These are phyloP conservation scores for Pseudomicrostroma phylloplanum DNA, from an alignment of 1,284 basidiomycete genomes.

Conservation along the genomic window DNA sequence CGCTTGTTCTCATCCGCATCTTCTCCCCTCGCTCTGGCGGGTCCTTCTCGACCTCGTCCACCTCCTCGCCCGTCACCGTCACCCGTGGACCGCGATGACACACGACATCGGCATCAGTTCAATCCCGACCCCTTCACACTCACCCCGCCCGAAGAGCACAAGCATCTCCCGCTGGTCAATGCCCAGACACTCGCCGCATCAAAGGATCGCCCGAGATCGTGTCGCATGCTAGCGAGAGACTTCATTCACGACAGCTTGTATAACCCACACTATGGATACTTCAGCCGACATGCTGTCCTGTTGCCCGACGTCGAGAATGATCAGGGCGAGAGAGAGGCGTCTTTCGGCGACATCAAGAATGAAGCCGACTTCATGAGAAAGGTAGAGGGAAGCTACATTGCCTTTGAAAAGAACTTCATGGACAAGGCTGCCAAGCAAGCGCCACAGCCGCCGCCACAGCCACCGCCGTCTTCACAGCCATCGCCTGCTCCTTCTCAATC, in stretches of 20 bases:
- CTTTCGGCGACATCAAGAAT: constrained; percentile 67
- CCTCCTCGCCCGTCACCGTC: constrained; percentile 8
- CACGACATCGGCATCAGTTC: constrained; percentile 42
- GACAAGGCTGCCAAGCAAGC: constrained; percentile 7
- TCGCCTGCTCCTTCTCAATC: neutral
- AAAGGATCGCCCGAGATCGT: constrained; percentile 59
- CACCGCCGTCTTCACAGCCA: neutral
- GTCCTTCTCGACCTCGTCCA: constrained; percentile 10
- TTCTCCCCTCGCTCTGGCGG: constrained; percentile 12
- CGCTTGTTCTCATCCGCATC: constrained; percentile 1
- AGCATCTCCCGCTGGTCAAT: constrained; percentile 34
- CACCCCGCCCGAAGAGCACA: constrained; percentile 34
- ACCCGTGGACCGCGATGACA: constrained; percentile 9
- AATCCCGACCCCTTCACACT: constrained; percentile 46
- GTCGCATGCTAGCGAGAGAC: constrained; percentile 91
- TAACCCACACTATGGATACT: constrained; percentile 96
- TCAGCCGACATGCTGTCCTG: constrained; percentile 54
- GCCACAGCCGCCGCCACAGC: constrained; percentile 9
- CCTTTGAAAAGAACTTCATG: constrained; percentile 35
- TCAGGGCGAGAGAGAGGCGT: constrained; percentile 54
- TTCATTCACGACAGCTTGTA: constrained; percentile 96
- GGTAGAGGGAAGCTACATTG: constrained; percentile 61
- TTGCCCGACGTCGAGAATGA: constrained; percentile 22
- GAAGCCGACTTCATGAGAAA: constrained; percentile 72
- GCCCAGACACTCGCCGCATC: constrained; percentile 23